Evolutionary conservation across 371 early-diverging fungal genomes (phyloP).

Genomic region (Mortierella sp.): DNA sequence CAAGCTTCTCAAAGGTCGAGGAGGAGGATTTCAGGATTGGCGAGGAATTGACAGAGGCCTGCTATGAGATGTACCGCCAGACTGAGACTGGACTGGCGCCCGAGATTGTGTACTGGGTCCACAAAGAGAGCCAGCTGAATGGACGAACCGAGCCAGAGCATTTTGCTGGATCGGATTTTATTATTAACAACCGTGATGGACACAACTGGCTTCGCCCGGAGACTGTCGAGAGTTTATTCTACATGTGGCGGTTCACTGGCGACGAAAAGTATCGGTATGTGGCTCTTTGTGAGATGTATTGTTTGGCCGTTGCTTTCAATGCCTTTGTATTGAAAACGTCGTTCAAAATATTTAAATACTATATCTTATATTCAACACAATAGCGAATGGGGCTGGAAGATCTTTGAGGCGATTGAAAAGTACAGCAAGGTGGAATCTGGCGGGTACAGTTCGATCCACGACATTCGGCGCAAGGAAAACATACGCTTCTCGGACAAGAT

Average conservation of each 20-base stretch:
- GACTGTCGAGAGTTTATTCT: slow-evolving; percentile 90
- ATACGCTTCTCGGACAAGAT: slow-evolving; percentile 73
- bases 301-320: background rate
- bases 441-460: slow-evolving; percentile 85
- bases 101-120: slow-evolving; percentile 81
- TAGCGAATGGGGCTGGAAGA: slow-evolving; percentile 94
- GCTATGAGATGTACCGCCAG: slow-evolving; percentile 87
- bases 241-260: slow-evolving; percentile 87
- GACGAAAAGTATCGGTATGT: slow-evolving; percentile 78
- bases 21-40: slow-evolving; percentile 79
- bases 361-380: background rate
- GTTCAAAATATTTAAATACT: background rate
- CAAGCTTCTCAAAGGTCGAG: slow-evolving; percentile 45
- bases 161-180: slow-evolving; percentile 69
- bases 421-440: slow-evolving; percentile 76
- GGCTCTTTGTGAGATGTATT: background rate
- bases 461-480: slow-evolving; percentile 64
- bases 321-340: background rate
- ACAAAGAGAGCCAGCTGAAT: slow-evolving; percentile 22
- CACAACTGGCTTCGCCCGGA: slow-evolving; percentile 91
- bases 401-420: slow-evolving; percentile 87
- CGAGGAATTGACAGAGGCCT: slow-evolving; percentile 82
- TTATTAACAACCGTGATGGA: slow-evolving; percentile 71
- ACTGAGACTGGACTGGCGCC: slow-evolving; percentile 86
- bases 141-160: slow-evolving; percentile 49